Evolutionary conservation across 441 rosid genomes (phyloP).

Genomic region (Pelargonium fulgidum): DNA sequence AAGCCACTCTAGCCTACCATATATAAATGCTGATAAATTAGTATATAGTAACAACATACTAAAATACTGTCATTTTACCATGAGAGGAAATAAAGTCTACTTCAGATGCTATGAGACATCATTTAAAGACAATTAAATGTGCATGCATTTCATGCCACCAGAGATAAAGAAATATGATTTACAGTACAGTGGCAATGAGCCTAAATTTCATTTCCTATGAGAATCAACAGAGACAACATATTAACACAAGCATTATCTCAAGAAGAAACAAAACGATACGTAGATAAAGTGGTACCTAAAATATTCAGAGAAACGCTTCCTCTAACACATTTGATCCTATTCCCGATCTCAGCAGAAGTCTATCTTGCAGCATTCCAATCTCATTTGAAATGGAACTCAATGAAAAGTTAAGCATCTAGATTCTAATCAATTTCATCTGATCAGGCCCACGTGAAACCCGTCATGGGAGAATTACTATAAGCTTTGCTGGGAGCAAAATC

Average conservation of each 20-base stretch:
- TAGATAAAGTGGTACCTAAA: constrained; percentile 1
- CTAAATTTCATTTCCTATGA: background rate
- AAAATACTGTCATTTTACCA: background rate
- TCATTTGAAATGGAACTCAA: too few relatives aligned
- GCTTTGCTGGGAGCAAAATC: constrained; percentile 12
- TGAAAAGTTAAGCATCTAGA: too few relatives aligned
- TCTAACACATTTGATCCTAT: background rate
- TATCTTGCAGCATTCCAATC: background rate
- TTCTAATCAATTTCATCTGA: too few relatives aligned
- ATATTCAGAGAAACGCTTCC: background rate
- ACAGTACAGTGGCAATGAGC: background rate
- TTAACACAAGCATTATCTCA: background rate
- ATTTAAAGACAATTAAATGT: background rate
- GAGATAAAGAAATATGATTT: background rate
- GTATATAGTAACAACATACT: background rate
- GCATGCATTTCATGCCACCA: background rate
- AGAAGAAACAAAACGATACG: background rate
- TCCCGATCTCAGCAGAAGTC: background rate
- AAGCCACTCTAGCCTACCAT: background rate
- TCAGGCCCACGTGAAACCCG: background rate
- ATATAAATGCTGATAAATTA: background rate
- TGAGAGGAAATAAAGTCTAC: background rate
- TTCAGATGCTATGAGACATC: background rate
- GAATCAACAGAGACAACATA: background rate
- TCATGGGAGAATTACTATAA: background rate